These are phyloP conservation scores for Pseudogymnoascus destructans DNA, from an alignment of 2,329 filamentous ascomycete genomes.

Conservation along the genomic window DNA sequence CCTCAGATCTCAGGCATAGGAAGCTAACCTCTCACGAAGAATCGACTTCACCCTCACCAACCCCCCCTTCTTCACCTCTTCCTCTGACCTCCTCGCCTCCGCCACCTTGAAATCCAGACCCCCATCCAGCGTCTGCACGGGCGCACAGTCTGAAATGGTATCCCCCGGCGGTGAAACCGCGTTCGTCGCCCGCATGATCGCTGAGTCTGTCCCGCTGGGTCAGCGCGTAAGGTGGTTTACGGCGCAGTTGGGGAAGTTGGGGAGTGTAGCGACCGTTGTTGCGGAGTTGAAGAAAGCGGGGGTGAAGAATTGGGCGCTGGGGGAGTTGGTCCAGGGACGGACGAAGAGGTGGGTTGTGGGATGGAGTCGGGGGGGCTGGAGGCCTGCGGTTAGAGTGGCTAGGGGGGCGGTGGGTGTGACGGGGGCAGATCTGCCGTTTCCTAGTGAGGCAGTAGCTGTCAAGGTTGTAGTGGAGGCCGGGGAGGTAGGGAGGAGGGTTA, in stretches of 20 bases:
- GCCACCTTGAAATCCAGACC: constrained; percentile 52
- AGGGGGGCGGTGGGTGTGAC: constrained; percentile 16
- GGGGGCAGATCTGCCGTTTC: constrained; percentile 35
- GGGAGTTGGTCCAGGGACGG: constrained; percentile 65
- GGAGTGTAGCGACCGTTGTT: constrained; percentile 51
- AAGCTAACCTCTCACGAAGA: constrained; percentile 22
- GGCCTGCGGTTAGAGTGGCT: constrained; percentile 42
- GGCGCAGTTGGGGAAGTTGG: constrained; percentile 74
- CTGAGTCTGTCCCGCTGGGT: constrained; percentile 49
- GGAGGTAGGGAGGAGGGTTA: constrained; percentile 49
- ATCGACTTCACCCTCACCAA: constrained; percentile 89
- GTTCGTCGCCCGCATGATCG: constrained; percentile 59
- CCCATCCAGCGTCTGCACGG: constrained; percentile 63
- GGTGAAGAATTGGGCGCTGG: constrained; percentile 70
- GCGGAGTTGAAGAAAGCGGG: constrained; percentile 42
- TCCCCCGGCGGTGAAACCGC: constrained; percentile 62
- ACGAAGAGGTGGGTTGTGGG: constrained; percentile 79
- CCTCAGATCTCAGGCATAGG: not conserved
- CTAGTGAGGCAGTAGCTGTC: constrained; percentile 34
- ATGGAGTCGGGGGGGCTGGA: constrained; percentile 64
- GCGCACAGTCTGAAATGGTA: constrained; percentile 75
- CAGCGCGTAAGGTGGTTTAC: constrained; percentile 73
- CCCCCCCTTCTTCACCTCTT: constrained; percentile 81
- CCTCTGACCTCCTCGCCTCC: constrained; percentile 51
- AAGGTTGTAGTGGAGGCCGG: constrained; percentile 52